Evolutionary conservation across 768 basidiomycete genomes (phyloP), one percentile per base, ranked within the genome.

Genomic region (Tylopilus sp.): DNA sequence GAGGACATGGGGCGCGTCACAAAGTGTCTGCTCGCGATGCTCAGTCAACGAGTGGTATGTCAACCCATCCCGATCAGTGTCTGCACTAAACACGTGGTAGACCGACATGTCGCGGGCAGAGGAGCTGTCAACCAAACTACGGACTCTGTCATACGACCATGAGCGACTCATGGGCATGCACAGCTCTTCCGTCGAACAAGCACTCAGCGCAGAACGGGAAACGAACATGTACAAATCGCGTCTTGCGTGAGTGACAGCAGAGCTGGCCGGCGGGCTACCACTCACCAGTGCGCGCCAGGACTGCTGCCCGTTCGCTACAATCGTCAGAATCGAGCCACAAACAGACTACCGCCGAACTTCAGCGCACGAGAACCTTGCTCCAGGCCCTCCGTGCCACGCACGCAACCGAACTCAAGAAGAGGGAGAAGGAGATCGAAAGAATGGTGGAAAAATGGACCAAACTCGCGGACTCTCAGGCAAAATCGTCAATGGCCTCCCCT

Each of bases 71-170:
- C 19, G 55, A 36, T 55, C 41, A 26, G 24, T 28, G 53, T 56
- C 45, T 36, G 43, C 16, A 51, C 55, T 65, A 24, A 70, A 51
- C 57, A 37, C 53, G 52, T 48, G 26, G 34, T 57, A 84, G 83
- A 76, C 85, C 63, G 92, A 94, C 67, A 87, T 92, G 83, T 73
- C 80, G 11, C 76, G 83, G n/a, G 83, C 86, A 31, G 92, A 94
- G 63, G 83, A 88, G 12, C 61, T 92, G 6, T 79, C 83, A 0
- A 84, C 87, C 0, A 89, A 89, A 60, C 68, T 88, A 17, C 78
- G 89, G 22, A 92, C 88, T 2, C 73, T 92, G 1, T 80, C 82
- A 3, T 93, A 94, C 55, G 92, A 94, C 59, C 78, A 90, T 53
- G 89, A 92, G 63, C 79, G 92, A 13, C 75, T 92, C 54, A 71